Evolutionary conservation across 805 yeast genomes (phyloP), one percentile per base, ranked within the genome.

Genomic region (Ogataea nitratoaversa): DNA sequence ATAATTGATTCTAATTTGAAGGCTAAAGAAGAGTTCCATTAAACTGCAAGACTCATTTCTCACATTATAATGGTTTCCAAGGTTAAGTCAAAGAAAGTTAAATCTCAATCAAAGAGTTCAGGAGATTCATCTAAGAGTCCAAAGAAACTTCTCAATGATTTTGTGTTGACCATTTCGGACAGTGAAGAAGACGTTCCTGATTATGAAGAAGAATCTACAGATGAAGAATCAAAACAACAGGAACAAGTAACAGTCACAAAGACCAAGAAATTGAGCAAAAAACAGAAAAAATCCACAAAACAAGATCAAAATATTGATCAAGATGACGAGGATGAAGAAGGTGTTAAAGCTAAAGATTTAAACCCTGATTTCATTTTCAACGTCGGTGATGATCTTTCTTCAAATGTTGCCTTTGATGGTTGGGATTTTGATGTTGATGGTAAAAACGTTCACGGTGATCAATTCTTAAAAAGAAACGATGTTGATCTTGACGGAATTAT

Each of bases 401-500:
- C 66, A 1, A 42, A 43, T 9, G 47, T 70, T 3, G 66, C 66
- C 3, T 79, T 82, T 38, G 78, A 76, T 41, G 96, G 95, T 4
- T 89, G 97, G 96, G 88, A 88, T 51, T 87, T 89, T 56, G 76
- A 72, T 30, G 78, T 76, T 40, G 78, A 74, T 29, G 67, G 53
- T 13, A 58, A 57, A 27, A 48, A 44, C 4, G 46, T 40, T 28
- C 38, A 27, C 8, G 53, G 48, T 17, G 41, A 34, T 4, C 47
- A 4, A n/a, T 14, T 47, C 8, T 47, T 6, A n/a, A 29, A 46
- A 8, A 70, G 57, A 40, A 76, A 74, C 47, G 86, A 81, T 45
- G 95, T 88, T 8, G 96, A 91, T 67, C 71, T 91, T 46, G 96
- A 91, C 54, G 79, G 80, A 12, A 91, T 91, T 39, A 84, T 91